Percentiles rank a stretch among this genome's conserved stretches.
Conservation (phyloP, 129 eudicot genomes). For the Smallanthus sonchifolius region DNA sequence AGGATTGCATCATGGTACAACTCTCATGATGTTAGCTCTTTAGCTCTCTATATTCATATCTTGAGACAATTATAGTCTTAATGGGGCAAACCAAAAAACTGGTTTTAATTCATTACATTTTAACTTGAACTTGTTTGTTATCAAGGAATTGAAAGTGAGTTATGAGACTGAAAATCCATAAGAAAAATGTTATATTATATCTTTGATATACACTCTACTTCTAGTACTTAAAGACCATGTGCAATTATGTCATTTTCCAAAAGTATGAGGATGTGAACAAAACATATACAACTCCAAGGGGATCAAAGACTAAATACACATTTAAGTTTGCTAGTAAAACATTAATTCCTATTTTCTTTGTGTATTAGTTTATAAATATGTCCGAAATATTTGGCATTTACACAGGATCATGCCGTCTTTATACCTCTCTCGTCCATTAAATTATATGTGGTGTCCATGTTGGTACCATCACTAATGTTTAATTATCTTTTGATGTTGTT, state of each 20-base stretch:
- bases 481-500: slow-evolving; percentile 17
- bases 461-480: slow-evolving; percentile 11
- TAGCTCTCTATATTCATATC: neutral
- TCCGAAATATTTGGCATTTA: slow-evolving; percentile 22
- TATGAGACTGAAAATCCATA: neutral
- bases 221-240: neutral
- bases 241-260: neutral
- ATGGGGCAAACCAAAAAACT: neutral
- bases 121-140: neutral
- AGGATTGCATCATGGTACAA: slow-evolving; percentile 5
- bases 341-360: neutral
- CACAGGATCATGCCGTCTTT: slow-evolving; percentile 30
- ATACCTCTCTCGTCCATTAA: slow-evolving; percentile 12
- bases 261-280: neutral
- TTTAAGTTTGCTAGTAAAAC: neutral
- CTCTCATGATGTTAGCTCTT: neutral
- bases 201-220: neutral
- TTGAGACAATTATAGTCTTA: slow-evolving; percentile 17
- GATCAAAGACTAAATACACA: neutral
- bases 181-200: neutral
- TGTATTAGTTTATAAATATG: slow-evolving; percentile 1
- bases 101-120: neutral
- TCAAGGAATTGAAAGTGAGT: neutral
- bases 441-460: neutral
- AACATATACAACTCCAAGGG: neutral